phyloP scores from a whole-genome alignment of 2,329 filamentous ascomycete genomes.

The Tolypocladium inflatum region DNA sequence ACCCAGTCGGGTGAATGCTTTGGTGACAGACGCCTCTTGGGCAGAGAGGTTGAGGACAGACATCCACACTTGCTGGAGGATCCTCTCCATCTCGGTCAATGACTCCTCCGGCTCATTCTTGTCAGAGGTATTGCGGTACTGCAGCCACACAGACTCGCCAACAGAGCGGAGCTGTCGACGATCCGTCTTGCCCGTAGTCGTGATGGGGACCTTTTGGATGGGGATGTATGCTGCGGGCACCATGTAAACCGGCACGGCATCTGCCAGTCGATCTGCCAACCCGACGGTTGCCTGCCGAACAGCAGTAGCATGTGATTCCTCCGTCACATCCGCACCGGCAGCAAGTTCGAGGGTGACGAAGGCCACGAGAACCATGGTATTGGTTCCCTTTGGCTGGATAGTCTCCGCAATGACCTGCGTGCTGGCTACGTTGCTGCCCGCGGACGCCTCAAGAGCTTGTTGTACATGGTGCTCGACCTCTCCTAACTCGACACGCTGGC shows the following conservation, averaged over 20 bases:
- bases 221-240: constrained; percentile 8
- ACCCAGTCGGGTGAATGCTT: constrained; percentile 28
- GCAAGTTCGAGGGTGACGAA: constrained; percentile 2
- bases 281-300: constrained; percentile 1
- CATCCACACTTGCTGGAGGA: constrained; percentile 23
- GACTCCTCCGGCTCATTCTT: not conserved
- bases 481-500: constrained; percentile 38
- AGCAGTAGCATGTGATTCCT: not conserved
- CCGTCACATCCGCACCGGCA: not conserved
- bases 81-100: constrained; percentile 1
- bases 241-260: constrained; percentile 8
- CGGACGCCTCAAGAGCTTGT: not conserved
- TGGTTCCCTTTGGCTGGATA: constrained; percentile 1
- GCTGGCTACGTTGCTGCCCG: not conserved
- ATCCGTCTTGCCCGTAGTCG: constrained; percentile 8
- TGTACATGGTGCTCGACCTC: constrained; percentile 10
- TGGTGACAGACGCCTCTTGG: constrained; percentile 16
- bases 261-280: constrained; percentile 1
- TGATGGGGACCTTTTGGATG: constrained; percentile 5
- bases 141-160: not conserved
- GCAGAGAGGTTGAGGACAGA: constrained; percentile 26
- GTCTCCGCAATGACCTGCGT: constrained; percentile 5
- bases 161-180: constrained; percentile 4
- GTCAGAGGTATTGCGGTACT: not conserved
- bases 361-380: constrained; percentile 5